A percentile compares a stretch with the other conserved stretches of the same genome.
Evolutionary conservation across 331 rosid genomes (phyloP).

Genomic region (Quercus tomentella): DNA sequence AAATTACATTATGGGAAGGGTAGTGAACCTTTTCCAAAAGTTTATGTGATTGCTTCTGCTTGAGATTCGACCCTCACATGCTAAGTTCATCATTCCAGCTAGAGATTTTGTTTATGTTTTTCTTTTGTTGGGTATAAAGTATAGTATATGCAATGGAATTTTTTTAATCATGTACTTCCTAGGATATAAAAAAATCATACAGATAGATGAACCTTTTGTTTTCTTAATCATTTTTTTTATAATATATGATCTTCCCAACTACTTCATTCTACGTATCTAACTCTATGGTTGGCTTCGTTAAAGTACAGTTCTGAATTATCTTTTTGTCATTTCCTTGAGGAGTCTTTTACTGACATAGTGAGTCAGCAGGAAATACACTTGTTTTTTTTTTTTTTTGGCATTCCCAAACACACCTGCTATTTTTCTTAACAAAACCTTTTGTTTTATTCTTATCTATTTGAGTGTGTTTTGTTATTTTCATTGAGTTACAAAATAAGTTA

Average conservation of each 20-base stretch:
- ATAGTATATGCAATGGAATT: neutral
- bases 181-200: no score
- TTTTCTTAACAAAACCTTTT: neutral
- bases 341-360: neutral
- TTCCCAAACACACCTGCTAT: neutral
- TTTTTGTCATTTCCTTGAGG: conserved; percentile 11
- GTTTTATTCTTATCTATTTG: no score
- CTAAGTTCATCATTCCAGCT: conserved; percentile 28
- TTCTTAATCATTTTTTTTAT: neutral
- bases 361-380: neutral
- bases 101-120: neutral
- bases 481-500: no score
- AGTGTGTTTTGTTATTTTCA: no score
- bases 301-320: neutral
- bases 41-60: neutral
- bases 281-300: neutral
- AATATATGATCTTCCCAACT: no score
- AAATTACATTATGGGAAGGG: neutral
- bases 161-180: neutral
- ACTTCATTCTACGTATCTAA: no score
- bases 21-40: conserved; percentile 4
- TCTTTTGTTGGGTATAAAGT: no score
- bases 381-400: neutral
- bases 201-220: neutral
- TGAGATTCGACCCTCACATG: conserved; percentile 50